Evolutionary conservation across 495 filamentous ascomycete genomes (phyloP).

Genomic region (Immersiella caudata): DNA sequence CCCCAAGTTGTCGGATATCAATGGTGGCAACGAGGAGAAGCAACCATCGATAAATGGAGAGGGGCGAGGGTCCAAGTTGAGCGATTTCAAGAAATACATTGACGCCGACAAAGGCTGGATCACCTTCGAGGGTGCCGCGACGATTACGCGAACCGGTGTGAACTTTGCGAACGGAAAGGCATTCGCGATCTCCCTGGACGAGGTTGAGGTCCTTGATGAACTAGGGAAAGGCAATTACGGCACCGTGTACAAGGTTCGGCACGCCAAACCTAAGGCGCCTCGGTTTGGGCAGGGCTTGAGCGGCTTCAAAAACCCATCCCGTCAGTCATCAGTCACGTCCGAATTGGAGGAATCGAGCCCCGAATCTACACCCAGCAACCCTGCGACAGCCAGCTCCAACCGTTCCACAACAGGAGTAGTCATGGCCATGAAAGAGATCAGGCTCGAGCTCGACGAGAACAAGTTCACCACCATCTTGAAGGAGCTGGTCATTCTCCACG

Average conservation of each 20-base stretch:
- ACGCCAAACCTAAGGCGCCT: slow-evolving; percentile 76
- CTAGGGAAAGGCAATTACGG: slow-evolving; percentile 98
- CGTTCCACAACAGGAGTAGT: slow-evolving; percentile 63
- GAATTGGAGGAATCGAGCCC: slow-evolving; percentile 32
- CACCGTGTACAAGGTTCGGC: slow-evolving; percentile 94
- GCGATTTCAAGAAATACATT: slow-evolving; percentile 89
- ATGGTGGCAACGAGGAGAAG: slow-evolving; percentile 22
- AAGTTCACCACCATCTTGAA: slow-evolving; percentile 98
- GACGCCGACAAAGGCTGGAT: slow-evolving; percentile 89
- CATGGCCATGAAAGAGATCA: slow-evolving; percentile 99
- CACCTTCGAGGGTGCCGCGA: slow-evolving; percentile 90
- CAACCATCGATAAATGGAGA: slow-evolving; percentile 39
- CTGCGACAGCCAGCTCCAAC: slow-evolving; percentile 24
- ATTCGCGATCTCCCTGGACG: slow-evolving; percentile 93
- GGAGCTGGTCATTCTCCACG: slow-evolving; percentile 95
- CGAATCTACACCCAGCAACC: slow-evolving; percentile 21
- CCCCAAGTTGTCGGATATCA: slow-evolving; percentile 38
- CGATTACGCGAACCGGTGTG: slow-evolving; percentile 83
- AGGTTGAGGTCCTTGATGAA: slow-evolving; percentile 93
- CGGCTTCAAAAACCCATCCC: slow-evolving; percentile 53
- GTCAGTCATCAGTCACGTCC: slow-evolving; percentile 39
- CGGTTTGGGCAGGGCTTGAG: slow-evolving; percentile 77
- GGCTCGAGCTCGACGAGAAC: slow-evolving; percentile 93
- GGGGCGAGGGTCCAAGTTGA: slow-evolving; percentile 68
- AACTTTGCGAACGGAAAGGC: slow-evolving; percentile 87